Base-by-base conservation (phyloP, 306 rosid species). In the Vigna hirtella region DNA sequence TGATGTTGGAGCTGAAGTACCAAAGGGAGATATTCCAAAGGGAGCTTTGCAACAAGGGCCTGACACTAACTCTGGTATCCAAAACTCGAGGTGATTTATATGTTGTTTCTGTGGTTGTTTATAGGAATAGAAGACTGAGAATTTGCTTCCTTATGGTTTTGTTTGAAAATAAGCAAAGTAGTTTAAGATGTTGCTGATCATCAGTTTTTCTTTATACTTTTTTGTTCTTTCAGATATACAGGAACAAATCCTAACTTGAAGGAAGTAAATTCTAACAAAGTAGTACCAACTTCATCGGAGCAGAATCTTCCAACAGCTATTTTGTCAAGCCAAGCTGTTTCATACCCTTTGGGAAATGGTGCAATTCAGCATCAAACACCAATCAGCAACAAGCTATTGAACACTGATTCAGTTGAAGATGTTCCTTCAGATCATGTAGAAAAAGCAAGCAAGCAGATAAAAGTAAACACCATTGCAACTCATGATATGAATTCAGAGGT, bases 261-360 rank as follows among this genome's bases (percentile, higher is more conserved):
- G 81, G 96, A 89, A 45, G 87, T 74, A 42, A 75, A 86, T 83
- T 87, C 80, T 69, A 85, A 81, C 87, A 86, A 84, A 82, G 79
- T 85, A 86, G 89, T 85, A 71, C 94, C 90, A 71, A 78, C 87
- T 63, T 87, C 88, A 77, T 82, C 78, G 4, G 84, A 82, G 79
- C 79, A 78, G 75, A 77, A 73, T 22, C 36, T 80, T 64, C 77
- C 80, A 38, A 70, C 52, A 59, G 74, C 83, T 30, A 56, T 40
- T 50, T 82, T 81, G 15, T 70, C 75, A 59, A 72, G 72, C 49
- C 85, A 65, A 50, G 61, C 22, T 66, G 65, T 70, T 36, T 64
- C 80, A 28, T 26, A 58, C 76, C 66, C 83, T 45, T 8, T 63
- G 47, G 69, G 64, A 65, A 83, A 70, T 7, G 81, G 74, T 53